These are phyloP conservation scores for Ilyonectria sp. DNA, from an alignment of 2,329 filamentous ascomycete genomes.

Conservation along the genomic window DNA sequence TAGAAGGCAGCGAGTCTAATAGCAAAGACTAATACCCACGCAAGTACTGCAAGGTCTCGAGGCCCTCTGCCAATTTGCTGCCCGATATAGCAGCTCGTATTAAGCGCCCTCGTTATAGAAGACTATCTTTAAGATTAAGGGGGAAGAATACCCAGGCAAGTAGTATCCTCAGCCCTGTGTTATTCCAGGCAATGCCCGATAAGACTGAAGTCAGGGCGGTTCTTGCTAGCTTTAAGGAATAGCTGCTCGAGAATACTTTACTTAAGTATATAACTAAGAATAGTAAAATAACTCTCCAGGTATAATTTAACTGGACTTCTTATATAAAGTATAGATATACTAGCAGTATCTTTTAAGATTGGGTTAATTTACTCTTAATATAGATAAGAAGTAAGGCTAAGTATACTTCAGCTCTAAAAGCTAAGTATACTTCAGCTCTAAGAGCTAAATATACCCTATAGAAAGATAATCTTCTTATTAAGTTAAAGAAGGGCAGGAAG, in stretches of 20 bases:
- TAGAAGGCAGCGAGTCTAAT: not conserved
- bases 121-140: not conserved
- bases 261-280: not conserved
- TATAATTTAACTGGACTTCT: constrained; percentile 9
- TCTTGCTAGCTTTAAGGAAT: no score
- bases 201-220: no score
- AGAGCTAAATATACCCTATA: no score
- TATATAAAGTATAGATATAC: not conserved
- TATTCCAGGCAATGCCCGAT: no score
- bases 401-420: no score
- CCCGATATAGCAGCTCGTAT: not conserved
- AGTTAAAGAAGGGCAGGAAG: no score
- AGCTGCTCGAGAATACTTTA: constrained; percentile 3
- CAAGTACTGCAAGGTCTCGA: constrained; percentile 1
- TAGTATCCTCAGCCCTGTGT: no score
- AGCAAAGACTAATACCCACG: not conserved
- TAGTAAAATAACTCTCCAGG: not conserved
- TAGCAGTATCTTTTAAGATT: no score
- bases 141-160: not conserved
- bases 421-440: no score
- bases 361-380: no score
- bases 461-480: no score
- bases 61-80: not conserved
- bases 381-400: no score
- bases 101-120: not conserved